These are phyloP conservation scores for Crithidia sp. DNA, from an alignment of 208 protist species.

Conservation along the genomic window DNA sequence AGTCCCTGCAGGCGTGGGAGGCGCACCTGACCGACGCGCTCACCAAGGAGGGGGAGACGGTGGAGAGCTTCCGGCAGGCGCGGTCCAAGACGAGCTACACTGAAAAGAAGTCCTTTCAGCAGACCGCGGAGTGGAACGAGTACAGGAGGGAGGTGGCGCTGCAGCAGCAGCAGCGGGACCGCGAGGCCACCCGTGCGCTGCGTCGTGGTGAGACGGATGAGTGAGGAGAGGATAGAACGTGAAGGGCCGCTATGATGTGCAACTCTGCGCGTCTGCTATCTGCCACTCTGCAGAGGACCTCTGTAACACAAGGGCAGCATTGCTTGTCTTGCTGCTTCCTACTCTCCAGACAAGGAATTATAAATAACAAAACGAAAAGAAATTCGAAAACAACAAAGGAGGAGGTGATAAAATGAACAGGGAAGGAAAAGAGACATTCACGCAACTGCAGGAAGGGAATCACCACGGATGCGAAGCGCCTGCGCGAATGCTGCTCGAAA, in stretches of 20 bases:
- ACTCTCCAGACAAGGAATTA: too few species aligned
- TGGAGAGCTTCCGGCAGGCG: constrained; percentile 69
- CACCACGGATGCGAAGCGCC: too few species aligned
- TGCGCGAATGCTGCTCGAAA: too few species aligned
- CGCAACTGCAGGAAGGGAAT: too few species aligned
- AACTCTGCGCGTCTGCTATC: too few species aligned
- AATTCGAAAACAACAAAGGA: too few species aligned
- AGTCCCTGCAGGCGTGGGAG: constrained; percentile 73
- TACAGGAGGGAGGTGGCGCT: constrained; percentile 63
- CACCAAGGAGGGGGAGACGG: constrained; percentile 66
- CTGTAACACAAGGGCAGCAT: too few species aligned
- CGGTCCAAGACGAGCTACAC: constrained; percentile 62
- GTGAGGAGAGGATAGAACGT: neutral
- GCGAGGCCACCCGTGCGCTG: constrained; percentile 53
- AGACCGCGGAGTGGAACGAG: constrained; percentile 72
- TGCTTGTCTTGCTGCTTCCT: too few species aligned
- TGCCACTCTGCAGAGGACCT: too few species aligned
- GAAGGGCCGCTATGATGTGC: neutral
- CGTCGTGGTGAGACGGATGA: constrained; percentile 54
- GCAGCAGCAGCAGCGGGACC: constrained; percentile 53
- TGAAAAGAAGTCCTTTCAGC: constrained; percentile 66
- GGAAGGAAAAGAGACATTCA: too few species aligned
- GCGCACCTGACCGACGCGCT: constrained; percentile 53
- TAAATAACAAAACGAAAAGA: too few species aligned
- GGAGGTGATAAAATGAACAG: too few species aligned